phyloP scores from a whole-genome alignment of 371 early-diverging fungal genomes.

The Syncephalis plumigaleata region DNA sequence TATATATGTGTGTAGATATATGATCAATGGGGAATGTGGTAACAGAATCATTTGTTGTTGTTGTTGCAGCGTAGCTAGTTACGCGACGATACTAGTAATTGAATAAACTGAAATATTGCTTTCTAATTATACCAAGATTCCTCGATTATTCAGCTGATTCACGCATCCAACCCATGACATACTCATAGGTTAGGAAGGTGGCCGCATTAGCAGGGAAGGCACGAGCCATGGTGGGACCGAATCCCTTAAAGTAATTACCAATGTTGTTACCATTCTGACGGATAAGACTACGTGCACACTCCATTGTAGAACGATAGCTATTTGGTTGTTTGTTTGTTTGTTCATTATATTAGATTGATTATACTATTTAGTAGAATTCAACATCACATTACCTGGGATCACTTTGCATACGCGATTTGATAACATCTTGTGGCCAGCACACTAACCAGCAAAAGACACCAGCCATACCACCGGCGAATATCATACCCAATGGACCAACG shows the following conservation, averaged over 20 bases:
- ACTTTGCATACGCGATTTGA: constrained; percentile 67
- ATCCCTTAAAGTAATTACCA: constrained; percentile 55
- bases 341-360: not conserved
- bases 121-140: constrained; percentile 4
- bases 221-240: constrained; percentile 70
- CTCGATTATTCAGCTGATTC: constrained; percentile 1
- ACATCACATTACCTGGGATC: constrained; percentile 21
- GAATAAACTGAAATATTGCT: not conserved
- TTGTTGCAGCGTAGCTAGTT: too few species aligned
- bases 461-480: constrained; percentile 50
- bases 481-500: too few species aligned
- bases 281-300: constrained; percentile 25
- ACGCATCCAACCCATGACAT: constrained; percentile 3
- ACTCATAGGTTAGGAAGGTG: constrained; percentile 34
- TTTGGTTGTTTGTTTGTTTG: not conserved
- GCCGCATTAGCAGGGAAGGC: constrained; percentile 87
- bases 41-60: too few species aligned
- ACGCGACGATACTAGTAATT: not conserved
- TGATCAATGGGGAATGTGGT: too few species aligned
- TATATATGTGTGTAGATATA: too few species aligned
- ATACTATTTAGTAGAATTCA: too few species aligned
- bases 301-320: constrained; percentile 14
- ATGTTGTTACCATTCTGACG: constrained; percentile 19
- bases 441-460: constrained; percentile 76
- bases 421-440: constrained; percentile 78